Percentiles rank a stretch among this genome's conserved stretches.
phyloP scores from a whole-genome alignment of 306 rosid genomes.

The Vachellia collinsii region DNA sequence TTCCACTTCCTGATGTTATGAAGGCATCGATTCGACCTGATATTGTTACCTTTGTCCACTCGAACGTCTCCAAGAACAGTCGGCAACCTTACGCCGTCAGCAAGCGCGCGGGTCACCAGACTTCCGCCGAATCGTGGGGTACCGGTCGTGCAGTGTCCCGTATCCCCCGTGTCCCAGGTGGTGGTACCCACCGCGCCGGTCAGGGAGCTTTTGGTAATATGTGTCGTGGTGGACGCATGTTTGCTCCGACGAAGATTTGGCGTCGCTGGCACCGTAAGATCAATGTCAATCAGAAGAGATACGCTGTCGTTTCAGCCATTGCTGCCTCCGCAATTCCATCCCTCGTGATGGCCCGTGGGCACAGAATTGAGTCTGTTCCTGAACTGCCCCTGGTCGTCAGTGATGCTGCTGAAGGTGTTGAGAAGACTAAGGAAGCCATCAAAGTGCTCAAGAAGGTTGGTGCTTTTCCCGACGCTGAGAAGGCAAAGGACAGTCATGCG shows the following conservation, averaged over 20 bases:
- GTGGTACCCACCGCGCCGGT: conserved; percentile 93
- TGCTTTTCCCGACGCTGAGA: conserved; percentile 68
- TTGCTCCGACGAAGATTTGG: conserved; percentile 97
- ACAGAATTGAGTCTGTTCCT: conserved; percentile 68
- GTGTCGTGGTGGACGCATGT: conserved; percentile 96
- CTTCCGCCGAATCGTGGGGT: conserved; percentile 94
- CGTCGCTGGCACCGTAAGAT: conserved; percentile 89
- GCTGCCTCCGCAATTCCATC: conserved; percentile 84
- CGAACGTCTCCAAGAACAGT: conserved; percentile 68
- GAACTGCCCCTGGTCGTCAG: conserved; percentile 77
- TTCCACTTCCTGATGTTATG: conserved; percentile 76
- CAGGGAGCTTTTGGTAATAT: conserved; percentile 92
- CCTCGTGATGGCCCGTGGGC: conserved; percentile 75
- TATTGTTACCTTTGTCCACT: conserved; percentile 69
- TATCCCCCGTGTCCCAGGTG: conserved; percentile 91
- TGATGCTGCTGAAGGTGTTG: conserved; percentile 74
- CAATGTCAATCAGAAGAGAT: conserved; percentile 79
- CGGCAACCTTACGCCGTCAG: conserved; percentile 84
- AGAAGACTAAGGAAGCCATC: conserved; percentile 74
- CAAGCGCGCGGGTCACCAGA: conserved; percentile 83
- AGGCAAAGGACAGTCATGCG: conserved; percentile 71
- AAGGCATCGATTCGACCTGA: conserved; percentile 76
- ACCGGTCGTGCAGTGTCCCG: conserved; percentile 93
- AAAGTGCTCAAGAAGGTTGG: conserved; percentile 75
- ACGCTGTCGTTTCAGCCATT: conserved; percentile 85